Evolutionary conservation across 1,284 basidiomycete genomes (phyloP), one percentile per base, ranked within the genome.

Genomic region (Cronartium ribicola): DNA sequence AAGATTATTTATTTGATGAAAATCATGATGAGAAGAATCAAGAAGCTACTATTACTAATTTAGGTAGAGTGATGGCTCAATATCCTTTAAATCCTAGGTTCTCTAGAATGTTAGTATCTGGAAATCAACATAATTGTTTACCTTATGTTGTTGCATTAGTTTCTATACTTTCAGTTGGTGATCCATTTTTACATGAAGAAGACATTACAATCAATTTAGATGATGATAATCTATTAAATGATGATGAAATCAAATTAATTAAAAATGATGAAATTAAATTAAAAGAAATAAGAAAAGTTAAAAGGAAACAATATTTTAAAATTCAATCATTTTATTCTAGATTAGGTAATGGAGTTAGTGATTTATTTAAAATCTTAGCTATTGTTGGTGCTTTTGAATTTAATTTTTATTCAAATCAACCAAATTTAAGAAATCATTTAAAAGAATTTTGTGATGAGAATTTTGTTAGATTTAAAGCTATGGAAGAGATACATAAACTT

Each of bases 401-500:
- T 81, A 89, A 90, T 36, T 89, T 90, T 2, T 89, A 89, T 22
- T 88, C 88, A 0, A 51, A 70, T 5, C 29, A 2, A 29, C n/a
- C 46, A n/a, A 13, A 13, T 13, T 13, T 13, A 3, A 39, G 14
- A 62, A 39, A 17, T 39, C 29, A 17, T 36, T 29, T 59, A 48
- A 85, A 86, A 68, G 81, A 85, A 29, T 99, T 98, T 81, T 98
- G 96, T 82, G 82, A 84, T 7, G 87, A 90, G 65, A 92, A 98
- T 82, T 98, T 96, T 79, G 88, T 65, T 71, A 13, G 13, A 62
- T 22, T 17, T 4, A 76, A 95, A 92, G 92, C 94, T 0, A 98
- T 99, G 94, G 91, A 97, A 82, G 96, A 99, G 83, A 96, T 98
- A 57, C 94, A 95, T 82, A 98, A 98, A 81, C 85, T 99, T n/a